Evolutionary conservation across 495 filamentous ascomycete species (phyloP).

Genomic region (Lichina pygmaea): DNA sequence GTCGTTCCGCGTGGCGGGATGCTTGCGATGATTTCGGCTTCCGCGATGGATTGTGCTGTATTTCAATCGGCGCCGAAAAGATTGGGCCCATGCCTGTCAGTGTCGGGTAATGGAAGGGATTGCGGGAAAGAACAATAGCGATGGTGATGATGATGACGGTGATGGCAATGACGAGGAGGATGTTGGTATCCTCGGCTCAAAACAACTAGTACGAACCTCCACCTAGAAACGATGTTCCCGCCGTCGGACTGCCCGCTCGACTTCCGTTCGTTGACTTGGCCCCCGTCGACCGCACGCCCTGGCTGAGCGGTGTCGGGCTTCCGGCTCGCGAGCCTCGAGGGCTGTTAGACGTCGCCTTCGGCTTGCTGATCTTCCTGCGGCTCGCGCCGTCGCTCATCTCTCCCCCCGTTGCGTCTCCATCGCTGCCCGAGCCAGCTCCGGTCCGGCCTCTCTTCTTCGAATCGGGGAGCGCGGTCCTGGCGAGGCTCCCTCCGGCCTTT

Average conservation of each 20-base stretch:
- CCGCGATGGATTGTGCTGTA: conserved; percentile 16
- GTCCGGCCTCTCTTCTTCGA: conserved; percentile 19
- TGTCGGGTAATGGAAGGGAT: not conserved
- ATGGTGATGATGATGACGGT: not conserved
- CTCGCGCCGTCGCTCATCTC: conserved; percentile 51
- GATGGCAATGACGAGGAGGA: not conserved
- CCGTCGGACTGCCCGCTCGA: not conserved
- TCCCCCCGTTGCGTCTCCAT: conserved; percentile 49
- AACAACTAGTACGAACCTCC: not conserved
- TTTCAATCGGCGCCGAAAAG: not conserved
- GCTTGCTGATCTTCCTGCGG: conserved; percentile 35
- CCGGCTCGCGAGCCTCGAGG: conserved; percentile 7
- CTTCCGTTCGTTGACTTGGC: not conserved
- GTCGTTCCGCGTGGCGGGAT: conserved; percentile 41
- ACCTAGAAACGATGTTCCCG: not conserved
- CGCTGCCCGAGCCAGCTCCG: conserved; percentile 41
- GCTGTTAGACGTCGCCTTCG: not conserved
- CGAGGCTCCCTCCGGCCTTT: conserved; percentile 14
- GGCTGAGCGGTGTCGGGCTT: conserved; percentile 20
- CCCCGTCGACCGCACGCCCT: not conserved
- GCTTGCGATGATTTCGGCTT: conserved; percentile 42
- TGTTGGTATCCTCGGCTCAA: not conserved
- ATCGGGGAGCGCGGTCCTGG: conserved; percentile 13
- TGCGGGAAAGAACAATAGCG: not conserved
- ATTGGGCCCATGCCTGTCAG: not conserved